Evolutionary conservation across 257 asterid species (phyloP).

Genomic region (Henckelia pumila): DNA sequence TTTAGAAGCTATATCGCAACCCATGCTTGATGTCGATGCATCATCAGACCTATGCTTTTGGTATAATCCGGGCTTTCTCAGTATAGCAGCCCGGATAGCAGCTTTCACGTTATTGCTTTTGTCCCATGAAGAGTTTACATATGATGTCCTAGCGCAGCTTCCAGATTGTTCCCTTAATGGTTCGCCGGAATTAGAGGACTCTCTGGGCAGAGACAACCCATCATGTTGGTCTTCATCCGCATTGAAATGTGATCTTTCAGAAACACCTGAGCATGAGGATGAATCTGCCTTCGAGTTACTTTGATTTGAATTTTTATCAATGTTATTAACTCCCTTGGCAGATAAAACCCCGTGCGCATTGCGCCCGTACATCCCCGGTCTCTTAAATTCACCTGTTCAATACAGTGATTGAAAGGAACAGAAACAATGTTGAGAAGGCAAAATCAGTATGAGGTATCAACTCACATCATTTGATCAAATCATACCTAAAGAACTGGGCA

Average conservation of each 20-base stretch:
- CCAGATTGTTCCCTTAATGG: conserved; percentile 51
- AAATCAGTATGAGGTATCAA: conserved; percentile 19
- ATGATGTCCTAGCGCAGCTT: conserved; percentile 48
- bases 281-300: conserved; percentile 43
- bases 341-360: conserved; percentile 35
- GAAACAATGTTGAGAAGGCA: conserved; percentile 1
- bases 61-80: conserved; percentile 72
- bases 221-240: conserved; percentile 49
- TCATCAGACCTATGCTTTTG: conserved; percentile 57
- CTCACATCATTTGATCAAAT: conserved; percentile 21
- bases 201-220: conserved; percentile 47
- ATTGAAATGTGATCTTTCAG: conserved; percentile 40
- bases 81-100: conserved; percentile 84
- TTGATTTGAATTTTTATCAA: conserved; percentile 43
- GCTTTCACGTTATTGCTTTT: conserved; percentile 63
- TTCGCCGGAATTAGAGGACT: conserved; percentile 45
- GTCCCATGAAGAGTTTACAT: conserved; percentile 52
- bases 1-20: conserved; percentile 35
- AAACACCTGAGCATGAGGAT: conserved; percentile 31
- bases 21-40: conserved; percentile 34
- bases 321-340: conserved; percentile 36
- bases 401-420: conserved; percentile 17
- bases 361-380: conserved; percentile 42
- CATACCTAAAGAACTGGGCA: conserved; percentile 48
- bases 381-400: conserved; percentile 63